A percentile compares a stretch with the other conserved stretches of the same genome.
These are phyloP conservation scores for Cyberlindnera maclurae DNA, from an alignment of 805 yeast species.

Conservation along the genomic window DNA sequence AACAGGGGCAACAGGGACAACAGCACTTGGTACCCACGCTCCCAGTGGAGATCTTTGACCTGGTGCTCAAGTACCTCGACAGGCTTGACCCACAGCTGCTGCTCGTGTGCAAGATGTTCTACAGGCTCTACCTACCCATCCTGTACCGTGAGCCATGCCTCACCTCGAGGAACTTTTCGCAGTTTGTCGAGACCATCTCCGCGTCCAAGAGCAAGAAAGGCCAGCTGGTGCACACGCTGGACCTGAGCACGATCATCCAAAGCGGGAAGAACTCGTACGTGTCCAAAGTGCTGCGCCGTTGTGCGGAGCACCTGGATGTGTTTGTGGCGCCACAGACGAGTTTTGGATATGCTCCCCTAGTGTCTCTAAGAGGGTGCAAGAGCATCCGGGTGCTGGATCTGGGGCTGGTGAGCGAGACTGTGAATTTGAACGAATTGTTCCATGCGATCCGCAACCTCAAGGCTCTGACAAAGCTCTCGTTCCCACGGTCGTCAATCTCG, in stretches of 20 bases:
- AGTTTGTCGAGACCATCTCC: slow-evolving; percentile 65
- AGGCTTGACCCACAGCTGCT: slow-evolving; percentile 43
- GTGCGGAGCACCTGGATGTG: slow-evolving; percentile 53
- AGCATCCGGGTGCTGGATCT: slow-evolving; percentile 62
- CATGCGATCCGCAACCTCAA: slow-evolving; percentile 58
- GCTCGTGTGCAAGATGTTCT: slow-evolving; percentile 56
- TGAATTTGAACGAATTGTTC: slow-evolving; percentile 75
- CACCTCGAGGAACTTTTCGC: slow-evolving; percentile 57
- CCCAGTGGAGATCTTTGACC: slow-evolving; percentile 24
- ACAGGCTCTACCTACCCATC: slow-evolving; percentile 51
- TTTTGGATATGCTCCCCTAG: slow-evolving; percentile 85
- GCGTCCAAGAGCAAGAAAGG: slow-evolving; percentile 45
- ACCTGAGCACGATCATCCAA: slow-evolving; percentile 76
- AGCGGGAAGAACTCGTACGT: slow-evolving; percentile 88
- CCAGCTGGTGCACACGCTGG: slow-evolving; percentile 53
- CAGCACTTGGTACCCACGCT: slow-evolving; percentile 16
- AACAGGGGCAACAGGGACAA: no score
- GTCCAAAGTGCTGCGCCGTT: slow-evolving; percentile 73
- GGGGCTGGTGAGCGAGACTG: slow-evolving; percentile 83
- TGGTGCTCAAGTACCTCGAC: slow-evolving; percentile 22
- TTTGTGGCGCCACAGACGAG: slow-evolving; percentile 93
- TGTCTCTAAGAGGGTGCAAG: slow-evolving; percentile 69
- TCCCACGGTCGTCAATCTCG: slow-evolving; percentile 81
- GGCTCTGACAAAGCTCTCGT: slow-evolving; percentile 65
- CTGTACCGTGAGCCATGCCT: slow-evolving; percentile 61